Base-by-base conservation (phyloP, 805 yeast genomes). In the Hanseniaspora nectarophila region DNA sequence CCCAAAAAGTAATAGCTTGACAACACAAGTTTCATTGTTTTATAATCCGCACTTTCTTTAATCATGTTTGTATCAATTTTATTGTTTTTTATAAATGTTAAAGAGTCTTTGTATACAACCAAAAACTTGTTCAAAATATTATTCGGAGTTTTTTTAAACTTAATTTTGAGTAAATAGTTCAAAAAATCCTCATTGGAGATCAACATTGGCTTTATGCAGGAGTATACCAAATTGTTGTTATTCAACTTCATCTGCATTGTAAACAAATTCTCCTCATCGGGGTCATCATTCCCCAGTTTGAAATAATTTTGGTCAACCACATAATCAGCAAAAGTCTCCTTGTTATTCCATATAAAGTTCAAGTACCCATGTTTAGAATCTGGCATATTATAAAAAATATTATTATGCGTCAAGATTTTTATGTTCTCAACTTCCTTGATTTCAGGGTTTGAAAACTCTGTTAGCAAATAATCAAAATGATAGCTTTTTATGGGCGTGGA, bases 181-280 rank as follows among this genome's bases (percentile, higher is more conserved):
- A 20, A 5, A 21, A 37, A 45, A 1, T 8, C 13, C 26, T 45
- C 47, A 16, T 44, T 31, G 15, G 6, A 12, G 15, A 33, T 4
- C 4, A 44, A 23, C 4, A 29, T 15, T 23, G 32, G 23, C 33
- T 58, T 57, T 2, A 35, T 16, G 3, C 61, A 61, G 46, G 64
- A 67, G 34, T 61, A 59, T 15, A 60, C 56, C 4, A 66, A 58
- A 4, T 61, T 66, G 54, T 63, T 65, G 39, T 64, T 60, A 4
- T 62, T 59, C 44, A 63, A 50, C 45, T n/a, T n/a, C 18, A 28
- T 4, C 8, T 37, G 50, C 18, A 16, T 37, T 18, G n/a, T 18
- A 18, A 35, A 37, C 15, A 42, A 18, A 5, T 42, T 16, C 16
- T 42, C 20, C 16, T 7, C 16, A 4, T 37, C 13, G 13, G 16